phyloP scores from a whole-genome alignment of 2,329 filamentous ascomycete genomes.

The Tolypocladium amazonense region DNA sequence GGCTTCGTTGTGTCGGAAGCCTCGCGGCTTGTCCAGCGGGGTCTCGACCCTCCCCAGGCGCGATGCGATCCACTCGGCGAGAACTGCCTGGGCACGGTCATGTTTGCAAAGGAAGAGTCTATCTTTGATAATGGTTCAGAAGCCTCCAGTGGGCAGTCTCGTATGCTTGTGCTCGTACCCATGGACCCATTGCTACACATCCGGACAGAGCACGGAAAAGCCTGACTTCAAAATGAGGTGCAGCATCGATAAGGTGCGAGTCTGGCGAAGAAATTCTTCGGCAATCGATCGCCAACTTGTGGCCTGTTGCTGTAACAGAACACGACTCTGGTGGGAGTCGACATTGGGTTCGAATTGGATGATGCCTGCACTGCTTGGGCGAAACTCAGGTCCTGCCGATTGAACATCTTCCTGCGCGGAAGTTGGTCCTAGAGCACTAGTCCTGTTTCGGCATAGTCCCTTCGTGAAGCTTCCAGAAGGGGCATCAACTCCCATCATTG shows the following conservation, averaged over 20 bases:
- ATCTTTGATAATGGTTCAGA: neutral
- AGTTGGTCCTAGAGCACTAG: neutral
- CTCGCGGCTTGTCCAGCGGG: neutral
- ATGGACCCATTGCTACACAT: no score
- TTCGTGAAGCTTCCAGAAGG: slow-evolving; percentile 33
- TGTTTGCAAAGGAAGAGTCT: neutral
- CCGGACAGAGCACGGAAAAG: neutral
- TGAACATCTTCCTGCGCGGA: neutral
- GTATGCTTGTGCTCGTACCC: neutral
- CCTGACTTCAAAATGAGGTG: neutral
- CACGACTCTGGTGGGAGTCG: no score
- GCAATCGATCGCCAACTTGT: neutral
- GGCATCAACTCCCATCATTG: slow-evolving; percentile 12
- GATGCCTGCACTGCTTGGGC: neutral
- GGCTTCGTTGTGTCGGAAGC: neutral
- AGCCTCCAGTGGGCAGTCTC: neutral
- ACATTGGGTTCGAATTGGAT: neutral
- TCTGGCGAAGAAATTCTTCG: neutral
- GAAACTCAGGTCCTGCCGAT: no score
- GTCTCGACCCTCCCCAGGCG: neutral
- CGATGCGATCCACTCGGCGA: neutral
- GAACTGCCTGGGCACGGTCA: neutral
- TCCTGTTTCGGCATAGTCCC: neutral
- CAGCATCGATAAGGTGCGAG: neutral
- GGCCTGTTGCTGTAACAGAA: neutral